Evolutionary conservation across 345 rosid genomes (phyloP).

Genomic region (Gossypium longicalyx): DNA sequence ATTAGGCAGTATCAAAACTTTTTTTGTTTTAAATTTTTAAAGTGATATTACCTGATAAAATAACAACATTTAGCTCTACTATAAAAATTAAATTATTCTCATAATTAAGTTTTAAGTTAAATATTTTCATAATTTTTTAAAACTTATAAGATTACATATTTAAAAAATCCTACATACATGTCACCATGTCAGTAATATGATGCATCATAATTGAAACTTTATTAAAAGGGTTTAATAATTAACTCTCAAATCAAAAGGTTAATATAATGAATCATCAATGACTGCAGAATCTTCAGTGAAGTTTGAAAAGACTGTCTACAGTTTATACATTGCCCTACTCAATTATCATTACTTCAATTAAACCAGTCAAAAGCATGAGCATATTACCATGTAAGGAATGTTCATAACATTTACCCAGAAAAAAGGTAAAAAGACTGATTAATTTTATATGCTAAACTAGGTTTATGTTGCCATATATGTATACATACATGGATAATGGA

Average conservation of each 20-base stretch:
- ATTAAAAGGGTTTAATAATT: too few species aligned
- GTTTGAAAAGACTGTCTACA: not conserved
- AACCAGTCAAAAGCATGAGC: conserved; percentile 25
- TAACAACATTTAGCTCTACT: fast-evolving
- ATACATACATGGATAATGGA: not conserved
- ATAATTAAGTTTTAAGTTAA: too few species aligned
- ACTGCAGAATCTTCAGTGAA: too few species aligned
- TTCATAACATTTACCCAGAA: conserved; percentile 18
- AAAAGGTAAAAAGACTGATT: not conserved
- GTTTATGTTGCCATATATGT: too few species aligned
- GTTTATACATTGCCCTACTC: not conserved
- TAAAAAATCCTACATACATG: too few species aligned
- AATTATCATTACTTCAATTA: conserved; percentile 14
- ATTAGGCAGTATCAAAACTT: fast-evolving
- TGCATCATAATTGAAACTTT: too few species aligned
- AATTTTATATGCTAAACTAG: not conserved
- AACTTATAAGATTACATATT: too few species aligned
- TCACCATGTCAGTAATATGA: too few species aligned
- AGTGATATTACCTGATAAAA: fast-evolving
- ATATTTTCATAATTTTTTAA: too few species aligned
- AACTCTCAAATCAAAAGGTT: too few species aligned
- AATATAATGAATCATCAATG: too few species aligned
- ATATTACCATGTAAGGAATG: conserved; percentile 33
- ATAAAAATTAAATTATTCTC: fast-evolving
- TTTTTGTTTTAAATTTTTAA: too few species aligned